Conservation (phyloP, 2,329 filamentous ascomycete genomes). For the Apiospora malaysiana region DNA sequence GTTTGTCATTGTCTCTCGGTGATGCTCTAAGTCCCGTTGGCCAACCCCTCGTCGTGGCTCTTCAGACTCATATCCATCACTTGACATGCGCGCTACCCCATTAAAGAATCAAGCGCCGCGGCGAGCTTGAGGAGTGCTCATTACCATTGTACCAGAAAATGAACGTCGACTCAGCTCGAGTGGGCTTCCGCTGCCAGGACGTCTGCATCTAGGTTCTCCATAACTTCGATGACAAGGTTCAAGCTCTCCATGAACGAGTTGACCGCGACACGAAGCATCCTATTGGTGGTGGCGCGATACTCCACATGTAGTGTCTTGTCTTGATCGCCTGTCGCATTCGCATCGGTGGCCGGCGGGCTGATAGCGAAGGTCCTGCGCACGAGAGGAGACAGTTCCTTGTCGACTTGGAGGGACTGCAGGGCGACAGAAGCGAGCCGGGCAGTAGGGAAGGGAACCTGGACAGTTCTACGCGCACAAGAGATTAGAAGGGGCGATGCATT, state of each 20-base stretch:
- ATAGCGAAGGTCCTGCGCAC: constrained; percentile 76
- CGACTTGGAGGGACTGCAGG: constrained; percentile 77
- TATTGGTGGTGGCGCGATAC: constrained; percentile 89
- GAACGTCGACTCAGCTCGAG: neutral
- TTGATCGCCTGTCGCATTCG: constrained; percentile 34
- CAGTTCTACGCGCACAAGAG: constrained; percentile 58
- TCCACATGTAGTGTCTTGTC: constrained; percentile 68
- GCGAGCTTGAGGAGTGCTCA: neutral
- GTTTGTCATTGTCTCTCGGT: neutral
- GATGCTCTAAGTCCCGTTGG: neutral
- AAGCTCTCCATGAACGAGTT: constrained; percentile 96
- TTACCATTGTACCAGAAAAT: neutral
- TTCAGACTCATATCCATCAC: neutral
- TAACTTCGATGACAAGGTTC: constrained; percentile 82
- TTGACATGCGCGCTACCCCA: neutral
- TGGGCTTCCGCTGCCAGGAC: constrained; percentile 57
- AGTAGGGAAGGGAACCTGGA: constrained; percentile 83
- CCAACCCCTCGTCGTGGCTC: neutral
- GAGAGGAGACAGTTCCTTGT: constrained; percentile 85
- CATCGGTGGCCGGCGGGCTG: constrained; percentile 36
- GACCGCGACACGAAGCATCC: constrained; percentile 94
- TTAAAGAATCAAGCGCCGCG: neutral
- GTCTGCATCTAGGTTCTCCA: constrained; percentile 89
- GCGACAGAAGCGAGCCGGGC: constrained; percentile 78
- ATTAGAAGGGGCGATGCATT: neutral